A percentile compares a stretch with the other conserved stretches of the same genome.
Conservation (phyloP, 116 monocot genomes). For the Thalassia testudinum region DNA sequence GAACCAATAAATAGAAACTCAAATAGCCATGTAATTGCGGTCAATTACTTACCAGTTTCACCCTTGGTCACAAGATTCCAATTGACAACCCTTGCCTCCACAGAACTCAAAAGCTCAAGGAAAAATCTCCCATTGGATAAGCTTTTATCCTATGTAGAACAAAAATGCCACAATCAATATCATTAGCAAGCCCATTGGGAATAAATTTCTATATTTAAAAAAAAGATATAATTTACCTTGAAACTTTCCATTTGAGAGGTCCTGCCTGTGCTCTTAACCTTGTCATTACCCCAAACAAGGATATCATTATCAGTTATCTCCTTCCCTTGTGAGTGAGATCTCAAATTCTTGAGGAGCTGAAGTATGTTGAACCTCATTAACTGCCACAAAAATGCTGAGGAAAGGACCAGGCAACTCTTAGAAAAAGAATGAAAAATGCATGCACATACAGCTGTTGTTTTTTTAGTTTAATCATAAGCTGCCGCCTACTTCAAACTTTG, state of each 20-base stretch:
- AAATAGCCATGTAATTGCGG: too few relatives aligned
- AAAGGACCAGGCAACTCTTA: conserved; percentile 2
- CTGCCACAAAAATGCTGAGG: conserved; percentile 81
- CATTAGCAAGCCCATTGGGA: too few relatives aligned
- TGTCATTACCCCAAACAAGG: conserved; percentile 64
- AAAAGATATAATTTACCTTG: conserved; percentile 26
- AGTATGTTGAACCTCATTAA: conserved; percentile 87
- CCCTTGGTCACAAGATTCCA: conserved; percentile 87
- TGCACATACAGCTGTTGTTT: too few relatives aligned
- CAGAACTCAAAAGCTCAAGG: conserved; percentile 75
- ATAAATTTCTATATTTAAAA: too few relatives aligned
- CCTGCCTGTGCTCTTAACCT: conserved; percentile 45
- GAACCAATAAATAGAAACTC: neutral
- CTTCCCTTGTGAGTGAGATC: conserved; percentile 63
- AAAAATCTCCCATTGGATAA: conserved; percentile 68
- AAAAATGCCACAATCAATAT: neutral
- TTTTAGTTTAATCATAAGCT: too few relatives aligned
- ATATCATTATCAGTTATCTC: conserved; percentile 89
- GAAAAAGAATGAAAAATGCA: neutral
- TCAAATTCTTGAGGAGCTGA: conserved; percentile 67
- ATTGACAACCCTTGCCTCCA: conserved; percentile 77
- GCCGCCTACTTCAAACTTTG: too few relatives aligned
- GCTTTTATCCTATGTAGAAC: conserved; percentile 42
- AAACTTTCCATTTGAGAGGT: conserved; percentile 74
- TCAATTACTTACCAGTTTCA: conserved; percentile 65